These are phyloP conservation scores for Evernia prunastri DNA, from an alignment of 495 filamentous ascomycete genomes.

Conservation along the genomic window DNA sequence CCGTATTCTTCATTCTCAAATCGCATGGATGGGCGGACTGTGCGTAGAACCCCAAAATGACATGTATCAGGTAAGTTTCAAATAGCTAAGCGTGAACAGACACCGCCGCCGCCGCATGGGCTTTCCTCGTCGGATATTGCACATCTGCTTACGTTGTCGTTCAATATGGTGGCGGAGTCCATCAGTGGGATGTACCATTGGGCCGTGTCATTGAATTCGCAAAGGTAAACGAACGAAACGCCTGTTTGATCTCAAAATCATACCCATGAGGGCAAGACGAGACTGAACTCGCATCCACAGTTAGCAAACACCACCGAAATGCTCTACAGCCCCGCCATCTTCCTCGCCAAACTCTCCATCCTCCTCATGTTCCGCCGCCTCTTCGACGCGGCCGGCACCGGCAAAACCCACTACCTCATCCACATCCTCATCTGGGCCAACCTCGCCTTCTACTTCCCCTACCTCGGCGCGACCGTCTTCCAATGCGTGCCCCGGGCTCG, in stretches of 20 bases:
- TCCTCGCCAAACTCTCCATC: conserved; percentile 19
- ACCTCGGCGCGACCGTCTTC: not conserved
- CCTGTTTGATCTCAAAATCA: too few species aligned
- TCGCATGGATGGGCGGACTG: conserved; percentile 39
- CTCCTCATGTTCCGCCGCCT: conserved; percentile 18
- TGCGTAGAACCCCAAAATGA: conserved; percentile 18
- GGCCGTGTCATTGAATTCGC: conserved; percentile 19
- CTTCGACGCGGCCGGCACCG: conserved; percentile 10
- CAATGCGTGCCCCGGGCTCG: conserved; percentile 17
- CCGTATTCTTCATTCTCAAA: conserved; percentile 33
- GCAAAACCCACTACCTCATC: conserved; percentile 6
- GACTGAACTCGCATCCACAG: not conserved
- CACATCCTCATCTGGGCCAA: conserved; percentile 17
- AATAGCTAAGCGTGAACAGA: conserved; percentile 19
- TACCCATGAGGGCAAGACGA: too few species aligned
- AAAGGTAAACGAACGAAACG: too few species aligned
- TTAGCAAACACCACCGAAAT: not conserved
- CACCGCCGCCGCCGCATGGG: conserved; percentile 32
- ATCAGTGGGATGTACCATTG: conserved; percentile 32
- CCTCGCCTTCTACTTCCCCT: conserved; percentile 7
- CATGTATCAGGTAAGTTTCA: too few species aligned
- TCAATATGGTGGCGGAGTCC: conserved; percentile 26
- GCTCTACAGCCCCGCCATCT: conserved; percentile 11
- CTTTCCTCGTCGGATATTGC: conserved; percentile 18
- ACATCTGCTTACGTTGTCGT: not conserved